Evolutionary conservation across 345 rosid species (phyloP), one percentile per base, ranked within the genome.

Genomic region (Trapa bicornis): DNA sequence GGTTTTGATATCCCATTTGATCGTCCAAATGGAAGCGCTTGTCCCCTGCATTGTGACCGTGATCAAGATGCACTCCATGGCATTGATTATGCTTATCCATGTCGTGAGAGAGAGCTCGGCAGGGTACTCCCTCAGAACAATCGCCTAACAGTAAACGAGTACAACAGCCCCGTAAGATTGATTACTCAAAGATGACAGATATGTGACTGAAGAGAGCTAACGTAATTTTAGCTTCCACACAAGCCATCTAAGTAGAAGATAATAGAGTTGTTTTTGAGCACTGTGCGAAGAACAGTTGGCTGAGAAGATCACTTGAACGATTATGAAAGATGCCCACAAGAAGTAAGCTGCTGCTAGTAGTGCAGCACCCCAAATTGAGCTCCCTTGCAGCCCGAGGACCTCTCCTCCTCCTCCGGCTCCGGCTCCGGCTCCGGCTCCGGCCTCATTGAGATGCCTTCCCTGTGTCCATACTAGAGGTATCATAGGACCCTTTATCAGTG

Each of bases 51-150:
- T 75, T 4, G 70, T 72, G 3, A 92, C 66, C 2, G 94, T 90
- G 6, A 84, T 81, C 37, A 81, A 73, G 14, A 82, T 58, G 65
- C 92, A 81, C 74, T 83, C 85, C 41, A 89, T 72, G 38, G 95
- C 75, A 8, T 96, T 96, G 75, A 84, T 73, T 10, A 89, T 71
- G 77, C 94, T 89, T 63, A 92, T 81, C 77, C 81, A 84, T 60
- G 86, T 86, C n/a, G 95, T 83, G 2, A 92, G 78, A 4, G 98
- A 89, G 67, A 89, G 84, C 77, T 86, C 96, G 3, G 84, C 86
- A 0, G 96, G 95, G 77, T 92, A 92, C 4, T 89, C 74, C 73
- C 82, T 76, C 61, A 92, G 75, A 12, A 93, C 86, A 61, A 88
- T 74, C 6, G 96, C 93, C 97, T 87, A 37, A 39, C 45, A n/a